These are phyloP conservation scores for Volvariella volvacea DNA, from an alignment of 1,284 basidiomycete species.

Conservation along the genomic window DNA sequence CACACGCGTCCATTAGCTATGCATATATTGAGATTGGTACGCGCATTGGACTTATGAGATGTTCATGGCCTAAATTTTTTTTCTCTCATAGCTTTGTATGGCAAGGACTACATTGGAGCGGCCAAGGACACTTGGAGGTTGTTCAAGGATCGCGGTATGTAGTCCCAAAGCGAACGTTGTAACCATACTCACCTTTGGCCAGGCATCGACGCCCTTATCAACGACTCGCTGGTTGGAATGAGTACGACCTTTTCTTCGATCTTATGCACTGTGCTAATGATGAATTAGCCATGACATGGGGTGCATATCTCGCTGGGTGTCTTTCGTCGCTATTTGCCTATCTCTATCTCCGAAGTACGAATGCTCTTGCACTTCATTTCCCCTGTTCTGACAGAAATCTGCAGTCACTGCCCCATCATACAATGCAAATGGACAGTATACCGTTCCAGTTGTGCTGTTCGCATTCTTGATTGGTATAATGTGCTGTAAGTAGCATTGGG, in stretches of 20 bases:
- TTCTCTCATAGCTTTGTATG: constrained; percentile 72
- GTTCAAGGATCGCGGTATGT: constrained; percentile 70
- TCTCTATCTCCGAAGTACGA: constrained; percentile 71
- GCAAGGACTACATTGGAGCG: constrained; percentile 81
- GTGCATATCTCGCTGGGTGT: constrained; percentile 74
- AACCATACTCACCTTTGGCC: constrained; percentile 3
- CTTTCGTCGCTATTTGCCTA: constrained; percentile 77
- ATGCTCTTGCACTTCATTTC: not conserved
- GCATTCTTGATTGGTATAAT: constrained; percentile 74
- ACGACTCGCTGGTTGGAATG: constrained; percentile 82
- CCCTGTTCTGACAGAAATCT: not conserved
- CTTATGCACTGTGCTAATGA: not conserved
- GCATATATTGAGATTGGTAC: constrained; percentile 78
- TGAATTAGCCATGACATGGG: constrained; percentile 58
- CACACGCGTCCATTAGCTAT: constrained; percentile 37
- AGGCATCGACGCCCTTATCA: constrained; percentile 78
- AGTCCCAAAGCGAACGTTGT: not conserved
- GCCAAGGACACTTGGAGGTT: constrained; percentile 89
- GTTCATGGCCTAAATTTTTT: constrained; percentile 1
- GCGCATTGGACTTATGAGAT: constrained; percentile 7
- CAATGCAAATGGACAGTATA: constrained; percentile 69
- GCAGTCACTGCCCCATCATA: constrained; percentile 68
- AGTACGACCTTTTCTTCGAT: constrained; percentile 33
- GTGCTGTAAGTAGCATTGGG: constrained; percentile 45
- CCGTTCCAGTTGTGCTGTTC: constrained; percentile 72